Base-by-base conservation (phyloP, 2,329 filamentous ascomycete genomes). In the Microsporum canis region DNA sequence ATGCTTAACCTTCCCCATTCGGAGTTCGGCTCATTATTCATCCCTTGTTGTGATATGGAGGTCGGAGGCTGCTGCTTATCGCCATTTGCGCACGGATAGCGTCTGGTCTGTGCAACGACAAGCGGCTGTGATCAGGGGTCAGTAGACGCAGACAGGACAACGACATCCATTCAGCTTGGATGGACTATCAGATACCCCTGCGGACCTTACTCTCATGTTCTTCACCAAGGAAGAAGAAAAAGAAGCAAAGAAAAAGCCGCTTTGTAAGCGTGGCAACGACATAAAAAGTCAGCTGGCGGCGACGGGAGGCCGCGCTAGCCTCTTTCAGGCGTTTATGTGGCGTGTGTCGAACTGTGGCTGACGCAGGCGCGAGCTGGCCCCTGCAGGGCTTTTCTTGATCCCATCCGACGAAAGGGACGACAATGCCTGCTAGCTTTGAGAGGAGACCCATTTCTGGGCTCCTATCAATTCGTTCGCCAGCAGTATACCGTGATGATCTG, bases 251-350 rank as follows among this genome's bases (percentile, higher is more conserved):
- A n/a, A 34, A 33, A 36, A n/a, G 2, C 51, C 12, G 51, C 51
- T 55, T 55, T n/a, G 51, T 55, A 55, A 55, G 51, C 51, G 51
- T 55, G 51, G 51, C 31, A 17, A 55, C 33, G 31, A 31, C 29
- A 36, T 4, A 14, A 55, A 23, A 55, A 55, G 31, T 55, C 51
- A 55, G 51, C 51, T 55, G 51, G 51, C 51, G 51, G 51, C 51
- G 49, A 34, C 12, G 51, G 17, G 51, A 29, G 51, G 51, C 31
- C 51, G 51, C 51, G 41, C 57, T 60, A 61, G 51, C 63, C 45
- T 12, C 57, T 17, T 58, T 59, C 60, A 56, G 58, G 58, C 55
- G 36, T 51, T 10, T 38, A 8, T 14, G 55, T 57, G 55, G 55
- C 55, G 55, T 39, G 36, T 43, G 33, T 23, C 31, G 55, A 34